phyloP scores from a whole-genome alignment of 768 basidiomycete genomes.

The Sporobolomyces roseus region DNA sequence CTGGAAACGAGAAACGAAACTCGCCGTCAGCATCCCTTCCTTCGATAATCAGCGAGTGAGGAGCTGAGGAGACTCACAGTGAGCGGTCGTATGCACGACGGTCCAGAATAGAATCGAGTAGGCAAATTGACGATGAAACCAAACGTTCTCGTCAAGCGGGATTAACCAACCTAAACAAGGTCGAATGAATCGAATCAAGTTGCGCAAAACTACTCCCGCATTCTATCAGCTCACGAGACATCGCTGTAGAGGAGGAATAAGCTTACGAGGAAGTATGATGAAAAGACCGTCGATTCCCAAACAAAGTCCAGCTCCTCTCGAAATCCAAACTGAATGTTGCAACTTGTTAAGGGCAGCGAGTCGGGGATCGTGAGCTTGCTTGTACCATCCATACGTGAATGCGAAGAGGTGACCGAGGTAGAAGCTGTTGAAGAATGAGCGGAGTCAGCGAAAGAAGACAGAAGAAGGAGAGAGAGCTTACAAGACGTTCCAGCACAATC shows the following conservation, averaged over 20 bases:
- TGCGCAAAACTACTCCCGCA: slow-evolving; percentile 63
- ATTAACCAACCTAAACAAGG: slow-evolving; percentile 76
- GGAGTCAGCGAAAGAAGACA: background rate
- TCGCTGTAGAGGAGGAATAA: background rate
- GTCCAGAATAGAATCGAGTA: slow-evolving; percentile 92
- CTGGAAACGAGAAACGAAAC: slow-evolving; percentile 19
- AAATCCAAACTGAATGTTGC: slow-evolving; percentile 79
- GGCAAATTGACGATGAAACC: slow-evolving; percentile 68
- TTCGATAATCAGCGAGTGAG: too few species aligned
- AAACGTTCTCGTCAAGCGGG: slow-evolving; percentile 90
- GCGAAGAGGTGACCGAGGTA: slow-evolving; percentile 70
- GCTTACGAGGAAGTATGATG: slow-evolving; percentile 70
- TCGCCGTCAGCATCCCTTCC: too few species aligned
- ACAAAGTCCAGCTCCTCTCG: slow-evolving; percentile 84
- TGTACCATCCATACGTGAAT: slow-evolving; percentile 74
- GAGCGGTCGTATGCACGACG: slow-evolving; percentile 86
- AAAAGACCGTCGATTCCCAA: slow-evolving; percentile 81
- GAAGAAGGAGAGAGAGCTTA: background rate
- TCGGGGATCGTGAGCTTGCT: slow-evolving; percentile 54
- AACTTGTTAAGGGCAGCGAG: slow-evolving; percentile 74
- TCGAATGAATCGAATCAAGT: slow-evolving; percentile 75
- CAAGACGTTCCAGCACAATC: slow-evolving; percentile 46
- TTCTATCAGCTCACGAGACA: background rate
- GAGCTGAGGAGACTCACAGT: slow-evolving; percentile 55
- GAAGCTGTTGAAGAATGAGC: slow-evolving; percentile 51